phyloP scores from a whole-genome alignment of 805 yeast species.

The Hanseniaspora hatyaiensis region DNA sequence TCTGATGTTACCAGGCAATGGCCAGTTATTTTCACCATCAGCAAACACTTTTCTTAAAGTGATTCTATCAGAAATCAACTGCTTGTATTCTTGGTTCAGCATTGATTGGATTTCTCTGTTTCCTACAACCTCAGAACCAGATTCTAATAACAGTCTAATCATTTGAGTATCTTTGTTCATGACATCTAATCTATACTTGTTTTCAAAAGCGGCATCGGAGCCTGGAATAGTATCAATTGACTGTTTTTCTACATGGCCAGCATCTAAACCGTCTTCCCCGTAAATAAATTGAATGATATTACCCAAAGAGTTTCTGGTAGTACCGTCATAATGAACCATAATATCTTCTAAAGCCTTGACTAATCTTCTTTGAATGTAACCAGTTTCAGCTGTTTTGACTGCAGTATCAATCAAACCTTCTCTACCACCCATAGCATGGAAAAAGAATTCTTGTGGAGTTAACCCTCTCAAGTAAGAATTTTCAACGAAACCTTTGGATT shows the following conservation, averaged over 20 bases:
- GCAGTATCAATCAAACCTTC: slow-evolving; percentile 99
- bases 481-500: slow-evolving; percentile 95
- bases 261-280: slow-evolving; percentile 99
- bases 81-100: slow-evolving; percentile 75
- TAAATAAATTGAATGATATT: slow-evolving; percentile 90
- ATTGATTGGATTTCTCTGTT: slow-evolving; percentile 70
- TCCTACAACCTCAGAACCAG: slow-evolving; percentile 83
- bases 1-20: slow-evolving; percentile 90
- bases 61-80: slow-evolving; percentile 62
- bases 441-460: slow-evolving; percentile 96
- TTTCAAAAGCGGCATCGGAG: slow-evolving; percentile 69
- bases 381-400: slow-evolving; percentile 97
- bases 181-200: slow-evolving; percentile 74
- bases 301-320: slow-evolving; percentile 94
- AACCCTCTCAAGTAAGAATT: slow-evolving; percentile 93
- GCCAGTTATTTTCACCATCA: slow-evolving; percentile 95
- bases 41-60: slow-evolving; percentile 75
- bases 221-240: slow-evolving; percentile 93
- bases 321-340: slow-evolving; percentile 96
- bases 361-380: slow-evolving; percentile 95
- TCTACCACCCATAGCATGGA: slow-evolving; percentile 99
- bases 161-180: slow-evolving; percentile 55
- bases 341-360: slow-evolving; percentile 94
- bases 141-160: slow-evolving; percentile 65
- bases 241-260: slow-evolving; percentile 94